Evolutionary conservation across 257 asterid genomes (phyloP).

Genomic region (Salvia splendens): DNA sequence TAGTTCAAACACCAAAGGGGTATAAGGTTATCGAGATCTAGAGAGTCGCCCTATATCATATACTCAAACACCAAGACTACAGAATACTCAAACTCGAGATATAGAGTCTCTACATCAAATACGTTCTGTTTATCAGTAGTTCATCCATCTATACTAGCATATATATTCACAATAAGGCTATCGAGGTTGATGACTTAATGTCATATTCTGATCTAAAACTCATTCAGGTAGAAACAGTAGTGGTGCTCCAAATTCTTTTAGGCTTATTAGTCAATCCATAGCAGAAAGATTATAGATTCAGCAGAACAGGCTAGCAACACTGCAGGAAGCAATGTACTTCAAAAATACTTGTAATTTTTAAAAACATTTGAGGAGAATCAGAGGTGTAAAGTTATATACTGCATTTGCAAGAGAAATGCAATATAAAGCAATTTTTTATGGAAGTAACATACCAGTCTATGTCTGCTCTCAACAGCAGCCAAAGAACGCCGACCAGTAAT

Average conservation of each 20-base stretch:
- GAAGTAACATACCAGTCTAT: slow-evolving; percentile 56
- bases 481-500: slow-evolving; percentile 57
- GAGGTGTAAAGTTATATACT: not conserved
- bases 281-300: not conserved
- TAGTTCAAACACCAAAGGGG: not conserved
- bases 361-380: not conserved
- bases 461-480: slow-evolving; percentile 72
- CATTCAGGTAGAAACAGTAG: not conserved
- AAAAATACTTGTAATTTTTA: not conserved
- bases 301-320: not conserved
- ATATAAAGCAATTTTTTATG: slow-evolving; percentile 5
- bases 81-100: not conserved
- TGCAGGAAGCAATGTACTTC: slow-evolving; percentile 15
- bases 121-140: not conserved
- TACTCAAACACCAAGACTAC: not conserved
- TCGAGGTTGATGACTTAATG: not conserved
- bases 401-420: slow-evolving; percentile 18
- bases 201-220: not conserved
- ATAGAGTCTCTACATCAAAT: not conserved
- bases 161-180: not conserved
- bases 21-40: not conserved
- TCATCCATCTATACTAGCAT: not conserved
- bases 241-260: not conserved
- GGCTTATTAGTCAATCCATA: not conserved
- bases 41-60: not conserved